Evolutionary conservation across 2,329 filamentous ascomycete species (phyloP).

Genomic region (Ophiostoma sp.): DNA sequence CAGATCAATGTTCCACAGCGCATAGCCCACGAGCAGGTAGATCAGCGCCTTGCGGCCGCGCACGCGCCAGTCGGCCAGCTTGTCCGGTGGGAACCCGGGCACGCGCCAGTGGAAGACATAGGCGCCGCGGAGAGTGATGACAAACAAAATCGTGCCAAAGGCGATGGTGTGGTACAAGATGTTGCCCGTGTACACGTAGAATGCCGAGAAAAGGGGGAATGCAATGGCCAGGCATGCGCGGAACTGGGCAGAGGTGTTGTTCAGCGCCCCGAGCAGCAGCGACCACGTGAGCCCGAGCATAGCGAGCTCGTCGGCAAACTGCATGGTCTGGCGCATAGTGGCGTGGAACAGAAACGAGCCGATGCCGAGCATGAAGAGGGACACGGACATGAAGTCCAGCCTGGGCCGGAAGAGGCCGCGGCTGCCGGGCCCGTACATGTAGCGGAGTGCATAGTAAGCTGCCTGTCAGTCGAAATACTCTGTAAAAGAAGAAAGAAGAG

Average conservation of each 20-base stretch:
- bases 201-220: slow-evolving; percentile 37
- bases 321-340: slow-evolving; percentile 38
- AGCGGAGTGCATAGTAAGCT: slow-evolving; percentile 41
- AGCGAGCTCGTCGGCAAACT: slow-evolving; percentile 52
- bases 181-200: slow-evolving; percentile 40
- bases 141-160: slow-evolving; percentile 34
- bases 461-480: not conserved
- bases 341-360: slow-evolving; percentile 43
- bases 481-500: not conserved
- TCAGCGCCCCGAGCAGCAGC: slow-evolving; percentile 47
- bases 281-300: slow-evolving; percentile 52
- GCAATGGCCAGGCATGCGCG: slow-evolving; percentile 38
- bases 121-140: slow-evolving; percentile 34
- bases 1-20: slow-evolving; percentile 54
- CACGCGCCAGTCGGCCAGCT: slow-evolving; percentile 30
- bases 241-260: slow-evolving; percentile 38
- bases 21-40: slow-evolving; percentile 42
- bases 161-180: slow-evolving; percentile 40
- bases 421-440: slow-evolving; percentile 24
- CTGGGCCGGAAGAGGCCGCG: slow-evolving; percentile 24
- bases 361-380: slow-evolving; percentile 39
- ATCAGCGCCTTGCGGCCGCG: slow-evolving; percentile 33
- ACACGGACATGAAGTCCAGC: slow-evolving; percentile 39
- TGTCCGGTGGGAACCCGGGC: slow-evolving; percentile 30
- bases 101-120: slow-evolving; percentile 34